Evolutionary conservation across 148 eudicot genomes (phyloP).

Genomic region (Mesembryanthemum crystallinum): DNA sequence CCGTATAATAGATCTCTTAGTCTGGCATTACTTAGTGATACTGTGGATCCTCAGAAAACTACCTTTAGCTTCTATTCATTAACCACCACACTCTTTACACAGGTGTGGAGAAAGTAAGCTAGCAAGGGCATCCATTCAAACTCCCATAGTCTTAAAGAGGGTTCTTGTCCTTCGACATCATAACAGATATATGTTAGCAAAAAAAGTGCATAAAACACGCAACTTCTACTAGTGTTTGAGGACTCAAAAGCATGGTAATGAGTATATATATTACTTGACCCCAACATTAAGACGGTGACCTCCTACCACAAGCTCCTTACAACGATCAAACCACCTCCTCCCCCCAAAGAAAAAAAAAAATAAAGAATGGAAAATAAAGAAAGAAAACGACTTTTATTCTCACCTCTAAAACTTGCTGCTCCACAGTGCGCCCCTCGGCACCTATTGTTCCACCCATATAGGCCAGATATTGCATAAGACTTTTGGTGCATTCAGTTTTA

Average conservation of each 20-base stretch:
- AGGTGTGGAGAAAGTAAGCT: background rate
- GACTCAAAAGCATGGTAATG: background rate
- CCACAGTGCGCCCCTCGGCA: slow-evolving; percentile 52
- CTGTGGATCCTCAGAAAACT: background rate
- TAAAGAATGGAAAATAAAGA: background rate
- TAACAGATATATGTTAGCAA: background rate
- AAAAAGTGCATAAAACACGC: background rate
- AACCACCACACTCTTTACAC: background rate
- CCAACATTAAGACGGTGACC: background rate
- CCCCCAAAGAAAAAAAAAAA: background rate
- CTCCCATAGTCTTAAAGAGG: background rate
- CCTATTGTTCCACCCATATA: slow-evolving; percentile 63
- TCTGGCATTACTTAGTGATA: too few relatives aligned
- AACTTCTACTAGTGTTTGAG: background rate
- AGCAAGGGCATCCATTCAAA: background rate
- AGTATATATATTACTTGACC: background rate
- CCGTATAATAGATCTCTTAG: background rate
- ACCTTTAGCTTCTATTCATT: background rate
- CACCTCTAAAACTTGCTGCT: slow-evolving; percentile 84
- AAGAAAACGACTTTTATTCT: background rate
- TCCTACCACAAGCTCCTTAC: background rate
- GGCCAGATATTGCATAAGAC: slow-evolving; percentile 79
- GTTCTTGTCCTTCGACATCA: background rate
- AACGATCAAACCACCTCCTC: background rate
- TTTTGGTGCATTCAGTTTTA: slow-evolving; percentile 76